These are phyloP conservation scores for Protomyces lactucae-debilis DNA, from an alignment of 1,139 yeast species.

Conservation along the genomic window DNA sequence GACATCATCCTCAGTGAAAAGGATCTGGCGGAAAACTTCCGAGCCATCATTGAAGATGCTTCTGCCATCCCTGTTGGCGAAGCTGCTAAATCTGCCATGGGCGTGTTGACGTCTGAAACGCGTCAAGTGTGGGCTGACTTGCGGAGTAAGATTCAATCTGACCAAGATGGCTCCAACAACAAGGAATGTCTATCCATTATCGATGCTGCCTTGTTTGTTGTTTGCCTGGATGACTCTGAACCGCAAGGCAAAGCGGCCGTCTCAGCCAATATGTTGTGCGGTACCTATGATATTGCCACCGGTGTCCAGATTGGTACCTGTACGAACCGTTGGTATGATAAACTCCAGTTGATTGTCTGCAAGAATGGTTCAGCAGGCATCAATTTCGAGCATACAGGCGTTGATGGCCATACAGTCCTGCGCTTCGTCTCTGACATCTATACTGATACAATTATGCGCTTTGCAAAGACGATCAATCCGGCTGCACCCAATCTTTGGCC, in stretches of 20 bases:
- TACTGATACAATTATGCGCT: slow-evolving; percentile 80
- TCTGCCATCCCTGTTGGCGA: slow-evolving; percentile 55
- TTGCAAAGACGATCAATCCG: slow-evolving; percentile 76
- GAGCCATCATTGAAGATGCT: slow-evolving; percentile 71
- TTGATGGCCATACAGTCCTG: slow-evolving; percentile 89
- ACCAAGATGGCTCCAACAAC: slow-evolving; percentile 23
- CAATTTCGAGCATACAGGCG: slow-evolving; percentile 92
- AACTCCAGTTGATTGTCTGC: slow-evolving; percentile 82
- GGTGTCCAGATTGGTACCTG: slow-evolving; percentile 93
- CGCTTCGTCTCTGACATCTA: slow-evolving; percentile 84
- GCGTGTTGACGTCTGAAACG: slow-evolving; percentile 83
- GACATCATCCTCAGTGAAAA: slow-evolving; percentile 66
- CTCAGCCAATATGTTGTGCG: slow-evolving; percentile 81
- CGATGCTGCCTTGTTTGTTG: slow-evolving; percentile 74
- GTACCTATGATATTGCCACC: slow-evolving; percentile 67
- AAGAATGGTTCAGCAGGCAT: slow-evolving; percentile 89
- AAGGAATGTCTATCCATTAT: slow-evolving; percentile 66
- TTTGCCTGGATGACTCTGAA: slow-evolving; percentile 74
- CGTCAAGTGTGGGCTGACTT: slow-evolving; percentile 78
- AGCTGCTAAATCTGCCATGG: slow-evolving; percentile 76
- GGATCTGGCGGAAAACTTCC: slow-evolving; percentile 69
- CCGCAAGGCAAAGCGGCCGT: slow-evolving; percentile 63
- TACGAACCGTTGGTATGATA: slow-evolving; percentile 92
- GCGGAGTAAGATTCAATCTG: slow-evolving; percentile 44
- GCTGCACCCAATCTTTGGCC: slow-evolving; percentile 78